Evolutionary conservation across 805 yeast species (phyloP), one percentile per base, ranked within the genome.

Genomic region (Candida ipomoeae): DNA sequence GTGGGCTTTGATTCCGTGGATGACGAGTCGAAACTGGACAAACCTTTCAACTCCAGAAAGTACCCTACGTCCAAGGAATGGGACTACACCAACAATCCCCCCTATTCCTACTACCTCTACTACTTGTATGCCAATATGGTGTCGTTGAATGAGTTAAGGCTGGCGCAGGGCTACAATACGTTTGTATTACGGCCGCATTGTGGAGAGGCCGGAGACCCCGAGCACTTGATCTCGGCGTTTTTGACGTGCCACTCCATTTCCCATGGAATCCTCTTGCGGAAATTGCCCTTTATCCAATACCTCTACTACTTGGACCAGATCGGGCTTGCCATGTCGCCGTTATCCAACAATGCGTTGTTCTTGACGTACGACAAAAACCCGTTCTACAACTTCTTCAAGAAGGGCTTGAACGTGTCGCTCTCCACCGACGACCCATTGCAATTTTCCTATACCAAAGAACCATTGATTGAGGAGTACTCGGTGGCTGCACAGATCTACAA

Each of bases 151-250:
- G 83, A 85, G 55, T 86, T 92, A 82, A 81, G 99, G 69, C 71
- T 76, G 33, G 77, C 73, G 51, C 78, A 91, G 51, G 86, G 87
- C 0, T 87, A 82, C 69, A 91, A 87, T 66, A 91, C 97, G 0
- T 85, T 94, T 69, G 95, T 89, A n/a, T 73, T 94, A 60, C 81
- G 99, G 62, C 99, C 99, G 3, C 99, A 94, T 68, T 89, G 96
- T 59, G 99, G 99, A 55, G 99, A 94, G 69, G 99, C 99, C n/a
- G 99, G 99, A 53, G 99, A 94, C 64, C 97, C 98, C 1, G 98
- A 94, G 63, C 99, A 94, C 73, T 76, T 95, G 63, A 88, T 91
- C 41, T 80, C 91, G 46, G 91, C 99, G 1, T 94, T 87, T 62
- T 70, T 94, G 61, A 82, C 94, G 1, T 84, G 97, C 1, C 95